Evolutionary conservation across 176 grass and related monocot genomes (phyloP), one percentile per base, ranked within the genome.

Genomic region (Tillandsia leiboldiana): DNA sequence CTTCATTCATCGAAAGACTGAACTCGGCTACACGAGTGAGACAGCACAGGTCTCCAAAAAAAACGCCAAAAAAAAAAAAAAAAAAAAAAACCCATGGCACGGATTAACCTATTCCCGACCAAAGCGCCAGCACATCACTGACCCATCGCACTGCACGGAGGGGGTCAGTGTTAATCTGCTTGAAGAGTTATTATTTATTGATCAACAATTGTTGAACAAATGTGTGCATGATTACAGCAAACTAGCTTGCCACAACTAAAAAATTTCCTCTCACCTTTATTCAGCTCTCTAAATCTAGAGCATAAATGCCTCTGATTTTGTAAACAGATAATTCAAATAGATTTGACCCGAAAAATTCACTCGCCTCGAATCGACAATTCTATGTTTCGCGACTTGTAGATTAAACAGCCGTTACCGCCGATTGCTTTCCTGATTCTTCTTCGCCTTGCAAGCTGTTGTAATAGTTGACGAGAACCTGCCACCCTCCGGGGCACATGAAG

Each of bases 401-500:
- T 77, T 69, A 61, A 72, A 53, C 79, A 65, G 84, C 50, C n/a
- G 83, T 69, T 1, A 49, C 50, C 22, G 73, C 69, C 1, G 67
- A 27, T 50, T 70, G 23, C 22, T 79, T 79, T 13, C 26, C 68
- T 66, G 18, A 29, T 73, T 83, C 93, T 73, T 83, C 93, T 96
- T 85, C 89, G 2, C 65, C 65, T 83, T 97, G 89, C 65, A 92
- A 77, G 69, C 86, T 85, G 27, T 87, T 84, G 79, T 97, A 97
- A 71, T 92, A 92, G 73, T 89, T 84, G 0, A 97, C 89, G 56
- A 97, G 82, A 67, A 97, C 89, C 71, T 97, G 87, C 93, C 93
- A 92, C 26, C 93, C 93, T 24, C 84, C 83, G 9, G 93, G 86
- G 70, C 93, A 92, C 89, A 97, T 97, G 68, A 92, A 97, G 72